Evolutionary conservation across 352 stramenopile species (phyloP).

Genomic region (Phytophthora kernoviae): DNA sequence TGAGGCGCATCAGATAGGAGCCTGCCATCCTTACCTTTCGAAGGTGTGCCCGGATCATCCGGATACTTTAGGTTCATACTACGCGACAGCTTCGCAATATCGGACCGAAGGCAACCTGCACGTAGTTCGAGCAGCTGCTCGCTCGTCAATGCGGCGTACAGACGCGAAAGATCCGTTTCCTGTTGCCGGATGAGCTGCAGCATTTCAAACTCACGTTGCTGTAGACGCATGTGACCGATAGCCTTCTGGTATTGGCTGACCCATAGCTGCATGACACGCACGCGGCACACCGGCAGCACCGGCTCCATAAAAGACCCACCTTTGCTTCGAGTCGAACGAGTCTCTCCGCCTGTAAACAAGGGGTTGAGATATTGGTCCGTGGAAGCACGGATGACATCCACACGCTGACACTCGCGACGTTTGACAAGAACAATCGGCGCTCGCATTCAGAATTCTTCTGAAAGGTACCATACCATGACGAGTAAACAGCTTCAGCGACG

Average conservation of each 20-base stretch:
- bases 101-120: constrained; percentile 63
- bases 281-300: constrained; percentile 82
- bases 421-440: constrained; percentile 62
- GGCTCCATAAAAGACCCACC: constrained; percentile 55
- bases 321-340: constrained; percentile 8
- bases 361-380: constrained; percentile 86
- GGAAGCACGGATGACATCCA: constrained; percentile 84
- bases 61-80: constrained; percentile 83
- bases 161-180: constrained; percentile 70
- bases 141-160: constrained; percentile 60
- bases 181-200: constrained; percentile 82
- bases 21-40: constrained; percentile 17
- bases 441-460: constrained; percentile 90
- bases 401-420: constrained; percentile 75
- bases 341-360: constrained; percentile 63
- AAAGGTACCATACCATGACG: constrained; percentile 95
- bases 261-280: constrained; percentile 89
- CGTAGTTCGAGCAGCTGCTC: constrained; percentile 74
- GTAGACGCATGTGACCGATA: constrained; percentile 86
- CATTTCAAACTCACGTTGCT: constrained; percentile 89
- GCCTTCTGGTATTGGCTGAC: constrained; percentile 88
- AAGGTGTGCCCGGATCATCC: constrained; percentile 26
- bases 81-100: constrained; percentile 71
- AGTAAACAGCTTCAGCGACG: constrained; percentile 97
- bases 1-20: constrained; percentile 12